These are phyloP conservation scores for Nicotiana undulata DNA, from an alignment of 257 asterid species.

Conservation along the genomic window DNA sequence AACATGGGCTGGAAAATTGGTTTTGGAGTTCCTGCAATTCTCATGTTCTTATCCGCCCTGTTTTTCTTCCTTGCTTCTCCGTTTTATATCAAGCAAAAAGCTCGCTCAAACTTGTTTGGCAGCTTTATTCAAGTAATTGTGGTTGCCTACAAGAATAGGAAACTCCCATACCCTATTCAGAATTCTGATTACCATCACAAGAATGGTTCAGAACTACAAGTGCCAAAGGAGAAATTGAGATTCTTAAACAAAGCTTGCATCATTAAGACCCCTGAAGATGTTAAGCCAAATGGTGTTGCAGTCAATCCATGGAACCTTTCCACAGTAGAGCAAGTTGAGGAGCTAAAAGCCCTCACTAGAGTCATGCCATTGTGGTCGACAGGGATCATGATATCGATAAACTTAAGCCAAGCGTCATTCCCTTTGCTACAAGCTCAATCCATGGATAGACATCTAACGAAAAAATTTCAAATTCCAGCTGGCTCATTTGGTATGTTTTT, in stretches of 20 bases:
- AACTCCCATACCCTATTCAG: slow-evolving; percentile 11
- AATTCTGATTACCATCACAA: slow-evolving; percentile 24
- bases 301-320: slow-evolving; percentile 20
- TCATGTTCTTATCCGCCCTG: slow-evolving; percentile 37
- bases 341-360: slow-evolving; percentile 20
- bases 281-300: slow-evolving; percentile 17
- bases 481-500: not conserved
- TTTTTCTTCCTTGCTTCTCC: slow-evolving; percentile 37
- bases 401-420: not conserved
- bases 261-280: slow-evolving; percentile 1
- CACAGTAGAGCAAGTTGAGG: slow-evolving; percentile 24
- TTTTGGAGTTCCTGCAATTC: slow-evolving; percentile 45
- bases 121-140: slow-evolving; percentile 20
- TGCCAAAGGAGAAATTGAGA: slow-evolving; percentile 40
- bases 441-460: not conserved
- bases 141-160: slow-evolving; percentile 23
- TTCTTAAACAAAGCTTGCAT: slow-evolving; percentile 21
- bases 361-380: slow-evolving; percentile 10
- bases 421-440: not conserved
- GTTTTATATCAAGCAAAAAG: slow-evolving; percentile 29
- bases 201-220: slow-evolving; percentile 25
- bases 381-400: not conserved
- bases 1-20: slow-evolving; percentile 53
- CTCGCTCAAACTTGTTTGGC: slow-evolving; percentile 31
- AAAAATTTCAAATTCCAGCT: not conserved